Conservation (phyloP, 148 eudicot species). For the Spergularia marina region DNA sequence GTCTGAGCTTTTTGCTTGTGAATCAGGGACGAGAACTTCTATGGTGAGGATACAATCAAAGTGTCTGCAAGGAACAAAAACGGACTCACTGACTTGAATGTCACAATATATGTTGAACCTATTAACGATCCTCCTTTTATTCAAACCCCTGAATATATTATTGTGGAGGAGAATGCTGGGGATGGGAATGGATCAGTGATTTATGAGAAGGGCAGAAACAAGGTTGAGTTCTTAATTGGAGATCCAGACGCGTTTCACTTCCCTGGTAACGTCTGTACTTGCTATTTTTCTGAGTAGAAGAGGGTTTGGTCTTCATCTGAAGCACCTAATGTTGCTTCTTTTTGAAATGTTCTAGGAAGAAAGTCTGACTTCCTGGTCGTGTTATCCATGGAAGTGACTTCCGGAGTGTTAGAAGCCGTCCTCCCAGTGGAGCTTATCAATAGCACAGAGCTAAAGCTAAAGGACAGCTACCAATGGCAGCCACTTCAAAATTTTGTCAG, state of each 20-base stretch:
- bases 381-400: constrained; percentile 74
- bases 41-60: constrained; percentile 59
- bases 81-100: constrained; percentile 53
- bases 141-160: constrained; percentile 50
- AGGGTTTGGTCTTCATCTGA: not conserved
- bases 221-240: constrained; percentile 50
- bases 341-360: constrained; percentile 46
- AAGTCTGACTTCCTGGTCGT: constrained; percentile 59
- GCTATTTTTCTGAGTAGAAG: not conserved
- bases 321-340: not conserved
- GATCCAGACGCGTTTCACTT: constrained; percentile 77
- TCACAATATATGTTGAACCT: constrained; percentile 70
- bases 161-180: constrained; percentile 42
- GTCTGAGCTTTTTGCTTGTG: constrained; percentile 4
- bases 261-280: constrained; percentile 53
- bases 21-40: constrained; percentile 70
- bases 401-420: constrained; percentile 62
- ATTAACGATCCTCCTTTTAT: constrained; percentile 85
- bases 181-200: constrained; percentile 44
- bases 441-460: constrained; percentile 73
- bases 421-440: constrained; percentile 68
- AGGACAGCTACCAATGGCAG: constrained; percentile 74
- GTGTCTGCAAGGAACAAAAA: constrained; percentile 58
- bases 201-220: constrained; percentile 43
- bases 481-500: constrained; percentile 83